Evolutionary conservation across 352 stramenopile genomes (phyloP), one percentile per base, ranked within the genome.

Genomic region (Phytophthora crassamura): DNA sequence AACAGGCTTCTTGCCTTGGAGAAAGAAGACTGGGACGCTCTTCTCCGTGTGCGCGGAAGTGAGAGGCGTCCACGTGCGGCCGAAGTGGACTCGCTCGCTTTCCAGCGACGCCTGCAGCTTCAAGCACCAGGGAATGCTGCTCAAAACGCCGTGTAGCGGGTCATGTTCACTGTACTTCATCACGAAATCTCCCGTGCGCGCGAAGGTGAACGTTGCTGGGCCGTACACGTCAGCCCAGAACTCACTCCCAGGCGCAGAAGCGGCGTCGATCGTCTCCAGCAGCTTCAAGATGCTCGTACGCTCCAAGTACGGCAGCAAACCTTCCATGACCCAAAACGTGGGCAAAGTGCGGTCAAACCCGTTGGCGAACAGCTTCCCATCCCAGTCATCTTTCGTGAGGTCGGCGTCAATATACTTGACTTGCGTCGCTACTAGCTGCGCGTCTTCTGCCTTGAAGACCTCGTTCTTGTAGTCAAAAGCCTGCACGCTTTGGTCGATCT

Each of bases 311-410:
- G 70, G 64, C 3, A 87, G 56, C 33, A 84, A 28, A 0, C 78
- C 75, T 55, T 84, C 78, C 56, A 87, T 69, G n/a, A 72, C 35
- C 78, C 78, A 87, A 33, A 83, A 84, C 36, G 75, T 82, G 10
- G 67, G 59, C 20, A 48, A 11, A 9, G 67, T 59, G 11, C 59
- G 36, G 25, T 83, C 43, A 25, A 84, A 84, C 8, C 70, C 64
- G n/a, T 36, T 22, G 0, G 52, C 59, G 5, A 72, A 22, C 7
- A 84, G 47, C 43, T 79, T 59, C 12, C 36, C 32, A n/a, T 70
- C 38, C 72, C 72, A 84, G 18, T 54, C 54, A 39, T 77, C 64
- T 11, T 77, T 46, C 9, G 64, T 49, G 6, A 87, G 55, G 32
- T 87, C 58, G 3, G 68, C 61, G 8, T 74, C 56, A 45, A 87